phyloP scores from a whole-genome alignment of 306 rosid species.

The Erythrophleum fordii region DNA sequence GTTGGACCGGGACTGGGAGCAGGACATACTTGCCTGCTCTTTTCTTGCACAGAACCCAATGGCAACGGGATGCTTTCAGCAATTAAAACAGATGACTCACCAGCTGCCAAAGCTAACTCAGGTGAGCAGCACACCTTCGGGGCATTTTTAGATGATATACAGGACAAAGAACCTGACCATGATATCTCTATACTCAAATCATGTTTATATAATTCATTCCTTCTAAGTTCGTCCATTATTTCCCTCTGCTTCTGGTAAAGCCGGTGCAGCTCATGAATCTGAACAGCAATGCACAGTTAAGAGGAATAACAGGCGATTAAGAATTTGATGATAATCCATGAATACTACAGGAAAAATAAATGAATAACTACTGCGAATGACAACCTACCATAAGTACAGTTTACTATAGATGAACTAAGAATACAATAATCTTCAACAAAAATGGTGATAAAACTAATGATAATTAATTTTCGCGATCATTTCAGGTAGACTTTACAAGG shows the following conservation, averaged over 20 bases:
- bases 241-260: slow-evolving; percentile 75
- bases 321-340: slow-evolving; percentile 23
- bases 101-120: slow-evolving; percentile 45
- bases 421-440: background rate
- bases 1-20: slow-evolving; percentile 34
- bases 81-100: slow-evolving; percentile 43
- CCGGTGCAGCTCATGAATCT: slow-evolving; percentile 86
- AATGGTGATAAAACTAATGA: background rate
- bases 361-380: slow-evolving; percentile 15
- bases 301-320: background rate
- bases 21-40: slow-evolving; percentile 36
- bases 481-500: slow-evolving; percentile 1
- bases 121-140: slow-evolving; percentile 44
- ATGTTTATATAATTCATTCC: slow-evolving; percentile 48
- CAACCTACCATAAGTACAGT: slow-evolving; percentile 20
- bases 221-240: slow-evolving; percentile 59
- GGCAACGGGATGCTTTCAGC: slow-evolving; percentile 44
- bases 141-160: slow-evolving; percentile 25
- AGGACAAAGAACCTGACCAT: slow-evolving; percentile 43
- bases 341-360: slow-evolving; percentile 25
- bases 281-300: slow-evolving; percentile 38
- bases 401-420: background rate
- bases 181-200: slow-evolving; percentile 46
- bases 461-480: slow-evolving; percentile 13
- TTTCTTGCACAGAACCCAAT: slow-evolving; percentile 47